These are phyloP conservation scores for Scutellaria galericulata DNA, from an alignment of 257 asterid species.

Conservation along the genomic window DNA sequence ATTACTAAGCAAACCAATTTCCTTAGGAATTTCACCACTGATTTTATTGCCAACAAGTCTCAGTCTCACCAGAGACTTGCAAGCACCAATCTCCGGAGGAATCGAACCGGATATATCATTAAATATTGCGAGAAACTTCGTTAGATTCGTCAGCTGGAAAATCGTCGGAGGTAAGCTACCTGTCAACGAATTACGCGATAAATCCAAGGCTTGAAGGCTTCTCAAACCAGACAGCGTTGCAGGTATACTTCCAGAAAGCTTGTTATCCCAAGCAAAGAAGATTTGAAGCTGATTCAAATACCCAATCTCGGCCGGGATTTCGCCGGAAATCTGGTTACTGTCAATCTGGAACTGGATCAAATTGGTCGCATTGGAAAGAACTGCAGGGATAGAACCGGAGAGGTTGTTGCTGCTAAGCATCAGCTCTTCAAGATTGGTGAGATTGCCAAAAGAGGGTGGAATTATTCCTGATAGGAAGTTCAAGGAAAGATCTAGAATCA, in stretches of 20 bases:
- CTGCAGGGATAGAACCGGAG: constrained; percentile 75
- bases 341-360: constrained; percentile 72
- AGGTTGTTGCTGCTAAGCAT: constrained; percentile 80
- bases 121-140: constrained; percentile 68
- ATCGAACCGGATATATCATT: constrained; percentile 70
- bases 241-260: constrained; percentile 76
- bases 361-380: constrained; percentile 62
- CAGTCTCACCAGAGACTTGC: constrained; percentile 63
- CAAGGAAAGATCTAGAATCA: constrained; percentile 67
- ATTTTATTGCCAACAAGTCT: constrained; percentile 65
- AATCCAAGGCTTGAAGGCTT: constrained; percentile 78
- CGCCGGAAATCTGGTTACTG: constrained; percentile 68
- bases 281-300: constrained; percentile 53
- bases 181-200: constrained; percentile 63
- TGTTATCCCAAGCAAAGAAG: constrained; percentile 83
- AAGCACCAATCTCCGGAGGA: constrained; percentile 69
- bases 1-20: constrained; percentile 51
- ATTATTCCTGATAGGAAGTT: constrained; percentile 60
- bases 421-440: constrained; percentile 63
- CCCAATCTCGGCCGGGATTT: constrained; percentile 68
- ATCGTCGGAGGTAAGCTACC: constrained; percentile 64
- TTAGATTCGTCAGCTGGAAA: constrained; percentile 64
- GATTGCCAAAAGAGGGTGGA: constrained; percentile 65
- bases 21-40: constrained; percentile 64
- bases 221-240: constrained; percentile 57